Evolutionary conservation across 2,329 filamentous ascomycete species (phyloP).

Genomic region (Apiospora rasikravindrae): DNA sequence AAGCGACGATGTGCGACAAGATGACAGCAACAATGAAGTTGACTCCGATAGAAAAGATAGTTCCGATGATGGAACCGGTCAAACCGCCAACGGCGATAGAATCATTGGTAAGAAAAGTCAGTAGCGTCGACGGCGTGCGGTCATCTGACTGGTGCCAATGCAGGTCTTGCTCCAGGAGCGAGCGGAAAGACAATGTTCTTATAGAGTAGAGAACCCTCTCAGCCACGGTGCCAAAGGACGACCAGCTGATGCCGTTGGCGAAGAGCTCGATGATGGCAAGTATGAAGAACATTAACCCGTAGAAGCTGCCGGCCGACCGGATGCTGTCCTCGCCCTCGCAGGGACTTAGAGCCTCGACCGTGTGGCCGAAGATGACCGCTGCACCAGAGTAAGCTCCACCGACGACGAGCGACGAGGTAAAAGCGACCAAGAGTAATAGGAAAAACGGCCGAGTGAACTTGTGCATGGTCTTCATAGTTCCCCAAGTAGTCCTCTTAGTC

Average conservation of each 20-base stretch:
- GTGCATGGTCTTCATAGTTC: conserved; percentile 44
- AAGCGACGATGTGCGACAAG: conserved; percentile 72
- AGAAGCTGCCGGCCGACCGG: conserved; percentile 41
- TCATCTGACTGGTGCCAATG: conserved; percentile 73
- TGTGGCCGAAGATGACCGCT: conserved; percentile 60
- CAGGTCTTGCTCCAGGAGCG: conserved; percentile 68
- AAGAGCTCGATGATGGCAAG: conserved; percentile 62
- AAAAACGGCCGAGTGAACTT: conserved; percentile 46
- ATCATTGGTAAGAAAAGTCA: conserved; percentile 73
- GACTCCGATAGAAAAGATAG: conserved; percentile 69
- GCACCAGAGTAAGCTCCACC: conserved; percentile 59
- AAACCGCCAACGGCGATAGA: conserved; percentile 70
- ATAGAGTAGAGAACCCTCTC: conserved; percentile 70
- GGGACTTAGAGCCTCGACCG: conserved; percentile 55
- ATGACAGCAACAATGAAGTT: conserved; percentile 73
- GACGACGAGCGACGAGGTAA: conserved; percentile 56
- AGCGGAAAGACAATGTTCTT: conserved; percentile 67
- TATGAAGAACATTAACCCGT: conserved; percentile 51
- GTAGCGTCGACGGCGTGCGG: conserved; percentile 64
- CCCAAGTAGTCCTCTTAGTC: conserved; percentile 37
- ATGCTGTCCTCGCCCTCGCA: conserved; percentile 49
- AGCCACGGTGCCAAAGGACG: conserved; percentile 58
- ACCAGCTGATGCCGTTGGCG: conserved; percentile 64
- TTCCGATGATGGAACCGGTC: conserved; percentile 73
- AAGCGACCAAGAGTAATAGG: conserved; percentile 45